Evolutionary conservation across 768 basidiomycete species (phyloP), one percentile per base, ranked within the genome.

Genomic region (Boletus rubescentipes): DNA sequence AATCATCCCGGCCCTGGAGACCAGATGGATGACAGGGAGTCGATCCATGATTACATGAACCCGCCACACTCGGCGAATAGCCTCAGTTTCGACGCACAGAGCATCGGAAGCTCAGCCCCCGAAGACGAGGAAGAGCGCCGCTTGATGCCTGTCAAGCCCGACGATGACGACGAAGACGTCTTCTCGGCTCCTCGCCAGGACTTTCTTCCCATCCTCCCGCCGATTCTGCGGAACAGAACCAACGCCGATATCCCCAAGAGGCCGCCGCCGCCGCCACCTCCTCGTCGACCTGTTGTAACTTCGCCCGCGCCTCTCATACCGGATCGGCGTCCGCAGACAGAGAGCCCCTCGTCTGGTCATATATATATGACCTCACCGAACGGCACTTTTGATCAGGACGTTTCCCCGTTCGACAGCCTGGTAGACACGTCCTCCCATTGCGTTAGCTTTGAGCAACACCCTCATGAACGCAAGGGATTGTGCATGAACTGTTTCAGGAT

Each of bases 351-450:
- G 52, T 49, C 61, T 7, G 48, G 54, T 36, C 62, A 65, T 16
- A 53, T 64, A 35, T 65, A 65, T 45, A 41, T 67, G 45, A 60
- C 70, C 4, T 64, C 74, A 15, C 54, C 66, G 16, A 74, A 67
- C 48, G 66, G 67, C 47, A 31, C 44, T 32, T 65, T 69, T 49
- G 66, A 64, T 15, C 74, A 78, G 51, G 77, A 82, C 53, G 69
- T 73, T 34, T 86, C 85, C 43, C 85, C 87, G 21, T 89, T 89
- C 55, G 85, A 87, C 60, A 87, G 84, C 61, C 73, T 78, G 36
- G 71, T 73, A 30, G 84, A 87, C 57, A 66, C 80, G 36, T 69
- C 72, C 21, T 60, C 58, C 20, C 73, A 69, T 10, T 86, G 87
- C 61, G 65, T 57, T 21, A 74, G 77, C 42, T 87, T 88, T 68